phyloP scores from a whole-genome alignment of 2,329 filamentous ascomycete species.

The Paecilomyces fulvus region DNA sequence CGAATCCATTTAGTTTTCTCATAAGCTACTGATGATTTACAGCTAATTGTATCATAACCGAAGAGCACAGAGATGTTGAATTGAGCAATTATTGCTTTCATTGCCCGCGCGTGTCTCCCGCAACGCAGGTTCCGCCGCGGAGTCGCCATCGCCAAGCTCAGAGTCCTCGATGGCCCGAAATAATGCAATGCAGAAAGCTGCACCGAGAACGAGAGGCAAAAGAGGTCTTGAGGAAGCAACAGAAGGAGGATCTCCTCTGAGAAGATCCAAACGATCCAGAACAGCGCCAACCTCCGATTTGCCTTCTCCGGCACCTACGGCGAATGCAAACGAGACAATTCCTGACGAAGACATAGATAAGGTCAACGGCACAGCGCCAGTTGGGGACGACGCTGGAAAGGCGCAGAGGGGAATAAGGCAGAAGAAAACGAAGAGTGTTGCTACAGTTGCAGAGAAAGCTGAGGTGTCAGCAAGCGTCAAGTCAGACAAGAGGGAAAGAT shows the following conservation, averaged over 20 bases:
- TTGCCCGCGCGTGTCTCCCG: slow-evolving; percentile 4
- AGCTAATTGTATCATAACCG: background rate
- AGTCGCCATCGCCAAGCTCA: background rate
- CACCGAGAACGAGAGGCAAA: slow-evolving; percentile 2
- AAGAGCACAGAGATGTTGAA: background rate
- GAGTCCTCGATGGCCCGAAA: background rate
- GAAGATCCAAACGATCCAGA: slow-evolving; percentile 6
- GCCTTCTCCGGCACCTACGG: slow-evolving; percentile 4
- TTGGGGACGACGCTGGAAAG: slow-evolving; percentile 24
- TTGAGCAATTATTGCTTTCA: background rate
- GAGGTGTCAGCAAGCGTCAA: slow-evolving; percentile 5
- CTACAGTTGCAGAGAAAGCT: slow-evolving; percentile 9
- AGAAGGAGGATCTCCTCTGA: slow-evolving; percentile 1
- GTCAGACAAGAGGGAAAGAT: slow-evolving; percentile 1
- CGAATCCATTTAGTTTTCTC: background rate
- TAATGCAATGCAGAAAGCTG: background rate
- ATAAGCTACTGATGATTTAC: background rate
- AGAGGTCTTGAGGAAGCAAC: slow-evolving; percentile 2
- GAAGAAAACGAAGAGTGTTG: background rate
- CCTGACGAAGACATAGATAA: slow-evolving; percentile 14
- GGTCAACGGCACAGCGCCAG: slow-evolving; percentile 12
- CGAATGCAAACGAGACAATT: slow-evolving; percentile 17
- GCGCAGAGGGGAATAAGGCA: slow-evolving; percentile 6
- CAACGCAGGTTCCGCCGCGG: background rate
- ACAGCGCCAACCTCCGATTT: background rate